phyloP scores from a whole-genome alignment of 345 rosid genomes.

The Boechera stricta region DNA sequence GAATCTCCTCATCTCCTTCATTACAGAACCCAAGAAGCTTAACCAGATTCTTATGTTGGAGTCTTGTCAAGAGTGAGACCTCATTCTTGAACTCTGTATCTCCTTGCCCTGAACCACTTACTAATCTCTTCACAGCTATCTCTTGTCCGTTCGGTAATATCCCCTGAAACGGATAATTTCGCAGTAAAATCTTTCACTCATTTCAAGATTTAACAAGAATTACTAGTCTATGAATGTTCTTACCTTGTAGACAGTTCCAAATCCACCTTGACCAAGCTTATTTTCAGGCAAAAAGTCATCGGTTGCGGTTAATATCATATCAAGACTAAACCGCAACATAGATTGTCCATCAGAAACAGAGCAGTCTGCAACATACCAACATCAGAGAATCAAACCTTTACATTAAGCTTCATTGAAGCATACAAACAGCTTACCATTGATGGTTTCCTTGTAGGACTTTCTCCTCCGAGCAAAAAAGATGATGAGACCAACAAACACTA shows the following conservation, averaged over 20 bases:
- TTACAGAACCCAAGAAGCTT: constrained; percentile 57
- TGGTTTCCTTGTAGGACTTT: neutral
- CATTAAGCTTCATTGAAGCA: neutral
- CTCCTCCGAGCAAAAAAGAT: neutral
- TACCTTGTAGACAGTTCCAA: constrained; percentile 51
- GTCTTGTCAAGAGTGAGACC: constrained; percentile 53
- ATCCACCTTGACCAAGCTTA: constrained; percentile 52
- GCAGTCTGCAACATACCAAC: constrained; percentile 26
- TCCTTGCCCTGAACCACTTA: constrained; percentile 51
- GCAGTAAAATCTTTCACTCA: neutral
- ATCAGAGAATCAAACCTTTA: constrained; percentile 2
- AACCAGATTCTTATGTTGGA: constrained; percentile 60
- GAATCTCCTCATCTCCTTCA: constrained; percentile 50
- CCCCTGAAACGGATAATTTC: constrained; percentile 44
- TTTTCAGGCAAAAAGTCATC: constrained; percentile 34
- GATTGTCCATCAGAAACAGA: constrained; percentile 5
- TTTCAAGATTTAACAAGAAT: neutral
- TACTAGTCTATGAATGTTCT: neutral
- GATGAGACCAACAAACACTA: constrained; percentile 10
- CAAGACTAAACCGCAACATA: constrained; percentile 25
- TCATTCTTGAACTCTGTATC: constrained; percentile 55
- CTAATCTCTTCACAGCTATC: constrained; percentile 56
- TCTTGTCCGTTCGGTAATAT: constrained; percentile 43
- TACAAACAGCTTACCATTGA: neutral
- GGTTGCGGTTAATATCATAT: constrained; percentile 9